Evolutionary conservation across 2,329 filamentous ascomycete species (phyloP), one percentile per base, ranked within the genome.

Genomic region (Apiospora kogelbergensis): DNA sequence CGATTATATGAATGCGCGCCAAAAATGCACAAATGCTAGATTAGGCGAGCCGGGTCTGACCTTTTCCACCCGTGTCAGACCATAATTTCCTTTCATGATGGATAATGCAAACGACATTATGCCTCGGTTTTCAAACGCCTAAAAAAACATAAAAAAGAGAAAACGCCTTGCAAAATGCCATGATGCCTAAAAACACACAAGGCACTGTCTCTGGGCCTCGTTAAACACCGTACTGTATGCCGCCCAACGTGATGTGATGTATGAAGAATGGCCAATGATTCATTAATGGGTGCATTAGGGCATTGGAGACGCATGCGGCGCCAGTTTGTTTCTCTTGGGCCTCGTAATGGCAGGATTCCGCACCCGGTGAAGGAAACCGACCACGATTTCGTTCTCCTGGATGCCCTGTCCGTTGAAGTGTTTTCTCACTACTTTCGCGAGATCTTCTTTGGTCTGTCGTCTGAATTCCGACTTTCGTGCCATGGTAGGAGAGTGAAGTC

Each of bases 351-450:
- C 86, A 71, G 89, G 84, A 72, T 85, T 86, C 76, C 86, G 85
- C 40, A 93, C 86, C 76, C 90, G 92, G 84, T 93, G 93, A 71
- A 94, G 84, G 77, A 94, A 89, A 72, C 93, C 91, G 68, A 95
- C 91, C 69, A 96, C 91, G 72, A 94, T 90, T 74, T 96, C 93
- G 77, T 91, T 94, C 82, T 97, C 93, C 72, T 90, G 91, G 48
- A 95, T 88, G 20, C 91, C 91, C 72, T 93, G 85, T 42, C 89
- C 89, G 77, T 96, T 96, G 82, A 96, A 96, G 80, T 96, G 92
- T 78, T 94, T 95, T 72, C 93, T 86, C 65, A 95, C 91, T 1
- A 88, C 86, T 72, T 89, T 85, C 10, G 91, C 91, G 68, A 97
- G 83, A 72, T 92, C 87, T 45, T 93, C 90, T 77, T 92, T 92